A percentile compares a stretch with the other conserved stretches of the same genome.
These are phyloP conservation scores for Solanum neorickii DNA, from an alignment of 257 asterid genomes.

Conservation along the genomic window DNA sequence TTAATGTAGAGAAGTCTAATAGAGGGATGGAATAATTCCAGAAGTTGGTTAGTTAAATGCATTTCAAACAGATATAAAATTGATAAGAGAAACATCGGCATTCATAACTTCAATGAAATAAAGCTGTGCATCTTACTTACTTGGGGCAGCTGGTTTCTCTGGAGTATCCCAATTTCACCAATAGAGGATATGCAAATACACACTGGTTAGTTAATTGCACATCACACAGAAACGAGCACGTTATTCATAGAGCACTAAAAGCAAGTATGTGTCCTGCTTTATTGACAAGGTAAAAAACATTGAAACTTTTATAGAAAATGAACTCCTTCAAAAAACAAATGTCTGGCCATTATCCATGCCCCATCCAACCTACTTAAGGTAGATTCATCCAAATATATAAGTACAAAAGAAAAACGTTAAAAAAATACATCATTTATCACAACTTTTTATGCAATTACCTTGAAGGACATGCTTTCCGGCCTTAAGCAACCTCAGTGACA, in stretches of 20 bases:
- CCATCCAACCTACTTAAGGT: not conserved
- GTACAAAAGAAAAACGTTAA: not conserved
- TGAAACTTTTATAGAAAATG: not conserved
- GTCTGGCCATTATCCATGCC: not conserved
- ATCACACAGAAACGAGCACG: not conserved
- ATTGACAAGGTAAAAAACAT: not conserved
- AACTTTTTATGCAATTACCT: conserved; percentile 38
- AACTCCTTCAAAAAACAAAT: not conserved
- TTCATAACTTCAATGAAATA: not conserved
- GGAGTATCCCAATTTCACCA: conserved; percentile 22
- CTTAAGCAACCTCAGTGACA: conserved; percentile 70
- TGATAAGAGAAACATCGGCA: not conserved
- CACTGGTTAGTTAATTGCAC: conserved; percentile 19
- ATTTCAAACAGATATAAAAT: not conserved
- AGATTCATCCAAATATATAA: not conserved
- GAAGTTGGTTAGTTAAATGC: not conserved
- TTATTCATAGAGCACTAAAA: not conserved
- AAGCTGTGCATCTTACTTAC: conserved; percentile 35
- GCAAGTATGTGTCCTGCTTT: not conserved
- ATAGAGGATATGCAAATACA: conserved; percentile 38
- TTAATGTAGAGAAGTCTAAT: not conserved
- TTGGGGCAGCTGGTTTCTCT: conserved; percentile 90
- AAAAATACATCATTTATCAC: not conserved
- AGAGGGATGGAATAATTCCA: not conserved
- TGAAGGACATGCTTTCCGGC: conserved; percentile 93